phyloP scores from a whole-genome alignment of 2,329 filamentous ascomycete genomes.

The Thermoascus crustaceus region DNA sequence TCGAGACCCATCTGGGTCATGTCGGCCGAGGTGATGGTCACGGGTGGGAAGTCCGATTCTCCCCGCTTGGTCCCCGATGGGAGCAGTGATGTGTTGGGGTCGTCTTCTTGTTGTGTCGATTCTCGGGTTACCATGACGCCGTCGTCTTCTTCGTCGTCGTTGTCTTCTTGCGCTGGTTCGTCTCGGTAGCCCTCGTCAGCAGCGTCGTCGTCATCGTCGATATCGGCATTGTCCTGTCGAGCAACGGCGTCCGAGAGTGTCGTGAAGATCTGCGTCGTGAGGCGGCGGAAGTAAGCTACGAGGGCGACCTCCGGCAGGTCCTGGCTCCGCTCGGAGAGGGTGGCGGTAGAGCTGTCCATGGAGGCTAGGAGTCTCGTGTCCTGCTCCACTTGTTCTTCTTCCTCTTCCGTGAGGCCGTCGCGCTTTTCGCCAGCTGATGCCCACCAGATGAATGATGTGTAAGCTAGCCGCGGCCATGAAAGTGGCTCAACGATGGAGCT shows the following conservation, averaged over 20 bases:
- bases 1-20: slow-evolving; percentile 43
- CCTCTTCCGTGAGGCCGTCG: slow-evolving; percentile 46
- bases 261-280: slow-evolving; percentile 40
- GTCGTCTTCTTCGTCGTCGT: slow-evolving; percentile 15
- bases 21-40: slow-evolving; percentile 36
- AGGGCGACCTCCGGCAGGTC: slow-evolving; percentile 39
- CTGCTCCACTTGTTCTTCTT: slow-evolving; percentile 40
- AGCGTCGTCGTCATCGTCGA: slow-evolving; percentile 9
- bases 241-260: slow-evolving; percentile 36
- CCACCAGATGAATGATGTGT: slow-evolving; percentile 60
- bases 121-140: slow-evolving; percentile 10
- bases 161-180: slow-evolving; percentile 10
- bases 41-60: slow-evolving; percentile 14
- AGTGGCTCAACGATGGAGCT: slow-evolving; percentile 46
- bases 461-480: slow-evolving; percentile 54
- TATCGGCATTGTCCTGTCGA: slow-evolving; percentile 35
- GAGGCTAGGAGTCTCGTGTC: slow-evolving; percentile 34
- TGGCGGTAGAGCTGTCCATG: slow-evolving; percentile 25
- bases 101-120: slow-evolving; percentile 17
- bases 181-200: slow-evolving; percentile 11
- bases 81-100: slow-evolving; percentile 20
- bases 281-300: slow-evolving; percentile 43
- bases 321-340: slow-evolving; percentile 19
- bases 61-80: slow-evolving; percentile 1
- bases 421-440: slow-evolving; percentile 56